These are phyloP conservation scores for Pythium myriotylum DNA, from an alignment of 352 stramenopile species.

Conservation along the genomic window DNA sequence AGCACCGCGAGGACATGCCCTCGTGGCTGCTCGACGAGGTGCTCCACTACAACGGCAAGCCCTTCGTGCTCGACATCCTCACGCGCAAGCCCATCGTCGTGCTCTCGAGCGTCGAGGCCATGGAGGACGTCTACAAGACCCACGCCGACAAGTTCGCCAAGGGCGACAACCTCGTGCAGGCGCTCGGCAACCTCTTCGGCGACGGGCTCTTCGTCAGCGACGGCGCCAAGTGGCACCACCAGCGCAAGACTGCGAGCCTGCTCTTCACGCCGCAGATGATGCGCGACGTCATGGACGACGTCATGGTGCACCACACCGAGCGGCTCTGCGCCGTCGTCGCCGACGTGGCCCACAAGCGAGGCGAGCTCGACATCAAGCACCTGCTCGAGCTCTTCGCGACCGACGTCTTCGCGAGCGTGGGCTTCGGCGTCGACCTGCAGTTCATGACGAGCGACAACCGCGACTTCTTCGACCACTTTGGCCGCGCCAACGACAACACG, in stretches of 20 bases:
- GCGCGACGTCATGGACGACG: conserved; percentile 43
- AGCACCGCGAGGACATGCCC: conserved; percentile 22
- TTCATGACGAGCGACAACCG: conserved; percentile 13
- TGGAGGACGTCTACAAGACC: not conserved
- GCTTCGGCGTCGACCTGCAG: conserved; percentile 40
- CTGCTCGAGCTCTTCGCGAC: conserved; percentile 59
- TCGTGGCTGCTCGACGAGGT: conserved; percentile 30
- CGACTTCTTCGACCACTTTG: conserved; percentile 15
- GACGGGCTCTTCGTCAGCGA: conserved; percentile 55
- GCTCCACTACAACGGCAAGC: conserved; percentile 19
- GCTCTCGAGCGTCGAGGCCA: conserved; percentile 33
- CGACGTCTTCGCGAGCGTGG: conserved; percentile 65
- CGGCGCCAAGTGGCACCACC: conserved; percentile 51
- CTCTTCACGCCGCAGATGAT: conserved; percentile 74
- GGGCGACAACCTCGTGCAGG: not conserved
- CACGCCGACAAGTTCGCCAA: not conserved
- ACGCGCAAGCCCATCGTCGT: conserved; percentile 41
- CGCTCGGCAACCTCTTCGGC: conserved; percentile 52
- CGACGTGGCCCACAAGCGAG: not conserved
- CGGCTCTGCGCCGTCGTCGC: conserved; percentile 35
- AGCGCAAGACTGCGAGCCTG: conserved; percentile 84
- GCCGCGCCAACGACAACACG: conserved; percentile 12
- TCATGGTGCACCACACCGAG: conserved; percentile 32
- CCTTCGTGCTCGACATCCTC: conserved; percentile 45
- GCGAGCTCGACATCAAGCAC: conserved; percentile 39